Conservation (phyloP, 352 stramenopile species). For the Phytophthora fragariae region DNA sequence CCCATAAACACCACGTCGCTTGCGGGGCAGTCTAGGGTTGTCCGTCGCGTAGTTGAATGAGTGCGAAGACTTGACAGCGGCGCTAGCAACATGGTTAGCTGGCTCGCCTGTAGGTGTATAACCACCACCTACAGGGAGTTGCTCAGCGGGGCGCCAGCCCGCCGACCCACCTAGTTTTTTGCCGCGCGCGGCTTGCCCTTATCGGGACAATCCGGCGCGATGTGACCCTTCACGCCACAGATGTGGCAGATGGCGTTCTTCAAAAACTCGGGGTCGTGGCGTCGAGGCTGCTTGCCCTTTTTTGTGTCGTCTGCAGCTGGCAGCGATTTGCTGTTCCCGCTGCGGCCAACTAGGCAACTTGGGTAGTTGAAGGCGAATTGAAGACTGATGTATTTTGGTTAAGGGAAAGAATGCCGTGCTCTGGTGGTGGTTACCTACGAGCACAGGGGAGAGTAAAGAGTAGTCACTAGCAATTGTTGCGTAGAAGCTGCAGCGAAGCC, state of each 20-base stretch:
- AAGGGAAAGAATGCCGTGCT: no score
- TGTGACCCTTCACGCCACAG: neutral
- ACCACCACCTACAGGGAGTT: neutral
- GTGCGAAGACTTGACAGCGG: neutral
- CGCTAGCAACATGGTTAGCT: neutral
- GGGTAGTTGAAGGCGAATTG: no score
- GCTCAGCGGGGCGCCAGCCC: neutral
- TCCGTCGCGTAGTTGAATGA: neutral
- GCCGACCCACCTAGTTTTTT: neutral
- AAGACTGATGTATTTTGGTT: no score
- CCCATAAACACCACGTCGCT: neutral
- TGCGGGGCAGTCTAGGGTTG: neutral
- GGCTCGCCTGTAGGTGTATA: neutral
- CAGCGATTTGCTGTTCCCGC: no score
- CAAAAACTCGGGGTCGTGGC: neutral
- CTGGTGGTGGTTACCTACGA: no score
- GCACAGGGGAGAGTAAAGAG: no score
- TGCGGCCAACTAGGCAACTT: no score
- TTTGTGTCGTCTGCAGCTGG: no score
- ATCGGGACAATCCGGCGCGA: neutral
- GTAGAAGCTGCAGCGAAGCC: no score
- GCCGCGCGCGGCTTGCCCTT: neutral
- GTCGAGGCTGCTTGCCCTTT: no score
- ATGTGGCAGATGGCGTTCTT: neutral
- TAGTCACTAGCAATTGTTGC: no score